phyloP scores from a whole-genome alignment of 331 rosid genomes.

The Acacia pycnantha region DNA sequence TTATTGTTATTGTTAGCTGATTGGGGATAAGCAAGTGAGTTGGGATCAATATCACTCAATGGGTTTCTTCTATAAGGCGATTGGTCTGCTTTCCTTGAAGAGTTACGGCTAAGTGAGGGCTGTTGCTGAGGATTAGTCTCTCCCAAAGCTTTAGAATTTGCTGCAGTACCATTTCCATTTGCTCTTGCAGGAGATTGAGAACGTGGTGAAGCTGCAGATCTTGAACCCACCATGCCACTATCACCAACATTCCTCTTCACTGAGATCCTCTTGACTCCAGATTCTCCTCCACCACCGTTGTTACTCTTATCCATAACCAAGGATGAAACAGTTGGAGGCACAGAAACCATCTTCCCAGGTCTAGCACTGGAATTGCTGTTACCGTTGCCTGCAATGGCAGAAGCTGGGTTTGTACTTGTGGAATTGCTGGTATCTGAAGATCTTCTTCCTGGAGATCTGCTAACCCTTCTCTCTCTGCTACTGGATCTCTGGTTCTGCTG shows the following conservation, averaged over 20 bases:
- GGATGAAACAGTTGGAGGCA: slow-evolving; percentile 81
- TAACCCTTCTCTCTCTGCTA: slow-evolving; percentile 82
- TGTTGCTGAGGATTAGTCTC: slow-evolving; percentile 52
- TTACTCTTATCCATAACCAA: slow-evolving; percentile 76
- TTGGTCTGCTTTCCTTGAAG: slow-evolving; percentile 80
- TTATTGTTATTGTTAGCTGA: slow-evolving; percentile 47
- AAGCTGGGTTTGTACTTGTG: neutral
- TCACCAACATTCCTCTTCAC: slow-evolving; percentile 78
- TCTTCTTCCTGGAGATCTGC: slow-evolving; percentile 89
- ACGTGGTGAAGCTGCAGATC: slow-evolving; percentile 73
- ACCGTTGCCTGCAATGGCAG: slow-evolving; percentile 27
- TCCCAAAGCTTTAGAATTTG: slow-evolving; percentile 27
- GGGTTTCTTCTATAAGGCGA: slow-evolving; percentile 94
- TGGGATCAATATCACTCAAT: slow-evolving; percentile 73
- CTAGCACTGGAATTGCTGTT: slow-evolving; percentile 28
- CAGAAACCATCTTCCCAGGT: slow-evolving; percentile 93
- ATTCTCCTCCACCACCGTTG: slow-evolving; percentile 54
- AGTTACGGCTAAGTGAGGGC: slow-evolving; percentile 78
- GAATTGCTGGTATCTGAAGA: slow-evolving; percentile 43
- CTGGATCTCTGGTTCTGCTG: slow-evolving; percentile 58
- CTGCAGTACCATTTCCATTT: slow-evolving; percentile 34
- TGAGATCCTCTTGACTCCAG: slow-evolving; percentile 55
- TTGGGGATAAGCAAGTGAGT: slow-evolving; percentile 58
- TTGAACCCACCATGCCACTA: slow-evolving; percentile 37
- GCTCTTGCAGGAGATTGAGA: slow-evolving; percentile 74